A percentile compares a stretch with the other conserved stretches of the same genome.
Evolutionary conservation across 306 rosid genomes (phyloP).

Genomic region (Hylodesmum podocarpum): DNA sequence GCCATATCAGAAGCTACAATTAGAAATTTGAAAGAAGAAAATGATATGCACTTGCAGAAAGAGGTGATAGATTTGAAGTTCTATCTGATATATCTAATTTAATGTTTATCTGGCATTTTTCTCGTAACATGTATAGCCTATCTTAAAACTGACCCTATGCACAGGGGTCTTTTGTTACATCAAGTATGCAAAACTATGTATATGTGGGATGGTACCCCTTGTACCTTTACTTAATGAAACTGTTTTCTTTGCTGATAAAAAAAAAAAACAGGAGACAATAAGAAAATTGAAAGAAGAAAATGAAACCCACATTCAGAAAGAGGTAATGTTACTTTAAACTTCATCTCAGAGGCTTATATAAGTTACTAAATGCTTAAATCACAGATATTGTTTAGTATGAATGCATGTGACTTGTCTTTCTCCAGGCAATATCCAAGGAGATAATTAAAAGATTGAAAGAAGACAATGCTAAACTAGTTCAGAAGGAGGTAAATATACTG

Average conservation of each 20-base stretch:
- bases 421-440: constrained; percentile 38
- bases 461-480: constrained; percentile 42
- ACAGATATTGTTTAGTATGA: constrained; percentile 5
- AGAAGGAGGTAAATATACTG: constrained; percentile 46
- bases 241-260: no score
- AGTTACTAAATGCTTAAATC: neutral
- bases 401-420: constrained; percentile 10
- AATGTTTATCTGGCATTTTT: neutral
- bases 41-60: constrained; percentile 36
- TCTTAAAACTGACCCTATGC: constrained; percentile 32
- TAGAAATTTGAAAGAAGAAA: constrained; percentile 44
- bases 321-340: constrained; percentile 40
- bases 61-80: constrained; percentile 42
- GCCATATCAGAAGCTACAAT: constrained; percentile 39
- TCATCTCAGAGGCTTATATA: neutral
- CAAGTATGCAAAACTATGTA: no score
- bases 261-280: constrained; percentile 46
- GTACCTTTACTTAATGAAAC: no score
- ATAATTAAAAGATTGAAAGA: constrained; percentile 37
- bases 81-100: neutral
- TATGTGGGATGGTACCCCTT: no score
- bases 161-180: no score
- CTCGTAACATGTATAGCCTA: neutral
- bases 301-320: constrained; percentile 42
- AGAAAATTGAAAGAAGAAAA: constrained; percentile 46